A percentile compares a stretch with the other conserved stretches of the same genome.
phyloP scores from a whole-genome alignment of 2,329 filamentous ascomycete species.

The Xylaria arbuscula region DNA sequence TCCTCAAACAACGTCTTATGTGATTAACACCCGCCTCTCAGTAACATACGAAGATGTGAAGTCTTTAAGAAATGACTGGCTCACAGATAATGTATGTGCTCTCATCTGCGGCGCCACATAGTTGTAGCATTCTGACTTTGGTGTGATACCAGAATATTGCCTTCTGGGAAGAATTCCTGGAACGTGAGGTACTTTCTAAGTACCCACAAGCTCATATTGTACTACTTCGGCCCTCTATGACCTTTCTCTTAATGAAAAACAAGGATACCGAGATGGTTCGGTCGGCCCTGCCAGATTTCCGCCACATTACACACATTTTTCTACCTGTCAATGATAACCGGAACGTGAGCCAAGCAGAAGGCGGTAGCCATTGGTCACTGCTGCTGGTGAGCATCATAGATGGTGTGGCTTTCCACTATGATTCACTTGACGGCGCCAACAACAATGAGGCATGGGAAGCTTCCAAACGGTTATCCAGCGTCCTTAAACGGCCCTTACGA shows the following conservation, averaged over 20 bases:
- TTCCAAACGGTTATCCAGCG: slow-evolving; percentile 72
- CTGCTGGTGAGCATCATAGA: slow-evolving; percentile 90
- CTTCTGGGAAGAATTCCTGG: slow-evolving; percentile 98
- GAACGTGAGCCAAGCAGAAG: slow-evolving; percentile 81
- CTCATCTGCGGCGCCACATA: slow-evolving; percentile 21
- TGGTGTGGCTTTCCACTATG: slow-evolving; percentile 95
- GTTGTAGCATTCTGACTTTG: slow-evolving; percentile 6
- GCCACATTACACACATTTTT: slow-evolving; percentile 88
- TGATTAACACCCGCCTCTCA: slow-evolving; percentile 52
- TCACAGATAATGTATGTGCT: slow-evolving; percentile 88
- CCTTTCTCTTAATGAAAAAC: slow-evolving; percentile 87
- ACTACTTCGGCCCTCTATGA: slow-evolving; percentile 91
- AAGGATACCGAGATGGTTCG: slow-evolving; percentile 65
- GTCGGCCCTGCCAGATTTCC: slow-evolving; percentile 83
- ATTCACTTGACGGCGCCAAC: slow-evolving; percentile 83
- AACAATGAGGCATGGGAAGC: slow-evolving; percentile 76
- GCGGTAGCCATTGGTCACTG: slow-evolving; percentile 93
- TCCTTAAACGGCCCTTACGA: slow-evolving; percentile 74
- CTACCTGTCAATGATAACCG: slow-evolving; percentile 92
- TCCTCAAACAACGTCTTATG: not conserved
- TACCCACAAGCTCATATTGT: slow-evolving; percentile 88
- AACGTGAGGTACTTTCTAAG: slow-evolving; percentile 83
- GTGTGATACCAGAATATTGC: slow-evolving; percentile 78
- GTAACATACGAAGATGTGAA: slow-evolving; percentile 92
- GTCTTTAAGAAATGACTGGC: slow-evolving; percentile 90